phyloP scores from a whole-genome alignment of 148 eudicot genomes.

The Spergularia bocconei region DNA sequence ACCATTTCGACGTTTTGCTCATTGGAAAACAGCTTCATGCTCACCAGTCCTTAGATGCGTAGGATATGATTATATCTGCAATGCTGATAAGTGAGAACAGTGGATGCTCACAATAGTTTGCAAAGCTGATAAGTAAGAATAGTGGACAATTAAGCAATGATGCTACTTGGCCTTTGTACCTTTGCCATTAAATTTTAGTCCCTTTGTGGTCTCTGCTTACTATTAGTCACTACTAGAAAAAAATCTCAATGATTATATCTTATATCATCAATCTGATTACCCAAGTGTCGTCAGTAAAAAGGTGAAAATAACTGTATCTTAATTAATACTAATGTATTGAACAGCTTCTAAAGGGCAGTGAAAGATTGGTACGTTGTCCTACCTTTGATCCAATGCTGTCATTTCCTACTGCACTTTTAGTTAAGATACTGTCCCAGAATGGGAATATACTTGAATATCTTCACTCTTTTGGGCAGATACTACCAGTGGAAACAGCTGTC shows the following conservation, averaged over 20 bases:
- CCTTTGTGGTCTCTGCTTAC: not conserved
- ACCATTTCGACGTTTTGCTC: not conserved
- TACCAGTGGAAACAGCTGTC: conserved; percentile 5
- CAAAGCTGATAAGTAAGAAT: not conserved
- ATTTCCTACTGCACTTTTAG: conserved; percentile 1
- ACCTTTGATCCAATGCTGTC: conserved; percentile 15
- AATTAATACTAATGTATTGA: not conserved
- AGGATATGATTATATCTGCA: not conserved
- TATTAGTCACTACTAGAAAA: not conserved
- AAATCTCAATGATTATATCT: not conserved
- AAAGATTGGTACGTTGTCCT: conserved; percentile 11
- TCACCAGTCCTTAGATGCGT: not conserved
- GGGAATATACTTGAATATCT: conserved; percentile 14
- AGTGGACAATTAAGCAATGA: not conserved
- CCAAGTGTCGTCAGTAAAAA: not conserved
- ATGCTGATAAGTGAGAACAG: not conserved
- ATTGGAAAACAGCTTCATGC: not conserved
- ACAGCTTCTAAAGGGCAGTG: not conserved
- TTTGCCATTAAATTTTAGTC: not conserved
- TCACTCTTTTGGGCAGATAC: conserved; percentile 16
- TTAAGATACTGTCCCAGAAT: conserved; percentile 3
- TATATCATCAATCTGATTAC: not conserved
- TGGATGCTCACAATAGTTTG: not conserved
- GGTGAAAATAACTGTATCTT: not conserved
- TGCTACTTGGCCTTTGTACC: not conserved